Conservation (phyloP, 768 basidiomycete species). For the Clavulina sp. region DNA sequence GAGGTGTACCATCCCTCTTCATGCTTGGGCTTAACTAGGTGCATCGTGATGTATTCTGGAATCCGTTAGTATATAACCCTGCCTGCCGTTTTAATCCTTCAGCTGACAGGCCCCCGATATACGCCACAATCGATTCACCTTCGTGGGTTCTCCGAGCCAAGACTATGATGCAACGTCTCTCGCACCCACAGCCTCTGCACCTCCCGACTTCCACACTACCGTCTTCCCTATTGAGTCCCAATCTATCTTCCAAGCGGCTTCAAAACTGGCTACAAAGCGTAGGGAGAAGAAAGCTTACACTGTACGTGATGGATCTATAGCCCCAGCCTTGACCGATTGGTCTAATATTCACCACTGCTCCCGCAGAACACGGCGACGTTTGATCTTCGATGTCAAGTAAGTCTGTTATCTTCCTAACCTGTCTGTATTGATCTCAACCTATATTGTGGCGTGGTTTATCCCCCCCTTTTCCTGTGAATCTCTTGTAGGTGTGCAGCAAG, state of each 20-base stretch:
- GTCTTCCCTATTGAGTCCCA: constrained; percentile 51
- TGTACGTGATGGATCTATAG: constrained; percentile 34
- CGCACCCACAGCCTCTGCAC: constrained; percentile 59
- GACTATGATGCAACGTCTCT: constrained; percentile 83
- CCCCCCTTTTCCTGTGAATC: too few species aligned
- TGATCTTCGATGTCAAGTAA: constrained; percentile 71
- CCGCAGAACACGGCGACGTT: constrained; percentile 57
- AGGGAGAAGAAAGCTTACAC: constrained; percentile 56
- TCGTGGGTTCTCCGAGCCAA: not conserved
- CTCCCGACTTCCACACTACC: constrained; percentile 79
- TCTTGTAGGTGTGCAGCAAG: constrained; percentile 49
- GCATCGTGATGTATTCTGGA: constrained; percentile 80
- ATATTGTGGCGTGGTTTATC: not conserved
- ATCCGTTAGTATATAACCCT: constrained; percentile 39
- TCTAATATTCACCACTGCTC: not conserved
- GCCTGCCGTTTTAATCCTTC: not conserved
- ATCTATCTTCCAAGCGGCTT: constrained; percentile 42
- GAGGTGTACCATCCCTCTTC: constrained; percentile 8
- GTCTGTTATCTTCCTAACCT: constrained; percentile 14
- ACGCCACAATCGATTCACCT: not conserved
- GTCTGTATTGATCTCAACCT: too few species aligned
- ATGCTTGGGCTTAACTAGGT: constrained; percentile 19
- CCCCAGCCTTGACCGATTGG: too few species aligned
- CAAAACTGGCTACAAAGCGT: constrained; percentile 52
- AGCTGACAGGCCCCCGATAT: not conserved